A percentile compares a stretch with the other conserved stretches of the same genome.
These are phyloP conservation scores for Diplodia sapinea DNA, from an alignment of 2,329 filamentous ascomycete genomes.

Conservation along the genomic window DNA sequence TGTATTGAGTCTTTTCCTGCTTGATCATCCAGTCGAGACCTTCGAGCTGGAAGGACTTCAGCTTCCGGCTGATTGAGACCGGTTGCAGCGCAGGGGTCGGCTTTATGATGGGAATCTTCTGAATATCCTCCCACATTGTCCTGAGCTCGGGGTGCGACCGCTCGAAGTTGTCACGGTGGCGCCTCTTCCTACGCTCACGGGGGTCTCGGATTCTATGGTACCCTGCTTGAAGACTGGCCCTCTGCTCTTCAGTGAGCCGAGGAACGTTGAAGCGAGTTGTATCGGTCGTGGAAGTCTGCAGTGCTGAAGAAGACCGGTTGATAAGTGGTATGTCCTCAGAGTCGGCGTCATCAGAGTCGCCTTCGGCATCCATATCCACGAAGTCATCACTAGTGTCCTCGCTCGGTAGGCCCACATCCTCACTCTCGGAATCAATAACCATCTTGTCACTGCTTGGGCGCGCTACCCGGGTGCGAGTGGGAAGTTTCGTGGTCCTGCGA, in stretches of 20 bases:
- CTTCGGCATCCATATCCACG: conserved; percentile 30
- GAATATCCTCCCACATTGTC: conserved; percentile 84
- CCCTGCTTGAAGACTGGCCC: neutral
- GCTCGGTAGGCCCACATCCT: conserved; percentile 26
- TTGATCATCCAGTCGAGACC: conserved; percentile 92
- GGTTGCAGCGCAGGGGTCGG: conserved; percentile 73
- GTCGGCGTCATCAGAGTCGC: conserved; percentile 16
- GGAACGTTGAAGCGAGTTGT: neutral
- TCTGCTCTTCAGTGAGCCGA: neutral
- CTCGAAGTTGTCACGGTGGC: conserved; percentile 69
- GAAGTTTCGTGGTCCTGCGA: conserved; percentile 2
- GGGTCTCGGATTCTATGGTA: neutral
- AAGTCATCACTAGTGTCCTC: neutral
- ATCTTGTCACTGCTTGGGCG: conserved; percentile 29
- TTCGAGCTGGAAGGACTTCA: conserved; percentile 94
- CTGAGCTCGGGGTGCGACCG: conserved; percentile 75
- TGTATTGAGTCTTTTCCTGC: conserved; percentile 86
- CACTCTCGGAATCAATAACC: conserved; percentile 6
- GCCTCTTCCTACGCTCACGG: conserved; percentile 6
- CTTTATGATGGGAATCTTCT: conserved; percentile 70
- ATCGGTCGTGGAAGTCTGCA: neutral
- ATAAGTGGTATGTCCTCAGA: conserved; percentile 8
- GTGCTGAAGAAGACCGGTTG: neutral
- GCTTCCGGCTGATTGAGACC: conserved; percentile 73
- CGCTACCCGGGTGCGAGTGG: conserved; percentile 13